phyloP scores from a whole-genome alignment of 2,329 filamentous ascomycete genomes.

The Paraphoma sp. region DNA sequence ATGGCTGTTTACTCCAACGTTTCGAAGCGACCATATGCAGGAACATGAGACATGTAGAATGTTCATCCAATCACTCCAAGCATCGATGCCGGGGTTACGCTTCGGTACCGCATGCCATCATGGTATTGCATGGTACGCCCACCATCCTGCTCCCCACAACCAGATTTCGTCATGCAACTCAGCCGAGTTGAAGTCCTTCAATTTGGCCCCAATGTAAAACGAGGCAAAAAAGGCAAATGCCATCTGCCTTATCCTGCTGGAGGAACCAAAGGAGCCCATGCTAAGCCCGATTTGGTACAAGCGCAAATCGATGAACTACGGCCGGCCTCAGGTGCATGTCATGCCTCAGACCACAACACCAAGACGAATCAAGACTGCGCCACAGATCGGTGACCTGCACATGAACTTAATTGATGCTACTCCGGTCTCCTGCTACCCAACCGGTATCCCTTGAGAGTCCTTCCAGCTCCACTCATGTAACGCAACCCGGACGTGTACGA shows the following conservation, averaged over 20 bases:
- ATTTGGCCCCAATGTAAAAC: background rate
- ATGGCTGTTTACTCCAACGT: too few species aligned
- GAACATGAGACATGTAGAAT: too few species aligned
- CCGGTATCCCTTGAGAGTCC: background rate
- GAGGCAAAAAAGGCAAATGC: background rate
- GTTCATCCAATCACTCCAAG: too few species aligned
- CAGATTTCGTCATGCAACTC: background rate
- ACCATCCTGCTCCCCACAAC: background rate
- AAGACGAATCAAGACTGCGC: background rate
- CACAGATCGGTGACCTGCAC: background rate
- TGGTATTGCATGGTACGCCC: background rate
- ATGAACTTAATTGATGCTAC: background rate
- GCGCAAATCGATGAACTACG: background rate
- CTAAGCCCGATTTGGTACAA: background rate
- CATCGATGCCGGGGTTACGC: too few species aligned
- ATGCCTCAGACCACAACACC: background rate
- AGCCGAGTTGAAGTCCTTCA: background rate
- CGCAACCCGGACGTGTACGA: background rate
- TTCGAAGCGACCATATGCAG: too few species aligned
- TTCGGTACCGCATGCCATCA: too few species aligned
- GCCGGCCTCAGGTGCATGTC: background rate
- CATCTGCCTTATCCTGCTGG: background rate
- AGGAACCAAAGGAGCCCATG: background rate
- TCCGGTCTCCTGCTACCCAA: background rate
- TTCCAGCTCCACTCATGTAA: background rate